These are phyloP conservation scores for Termitomyces sp. DNA, from an alignment of 768 basidiomycete genomes.

Conservation along the genomic window DNA sequence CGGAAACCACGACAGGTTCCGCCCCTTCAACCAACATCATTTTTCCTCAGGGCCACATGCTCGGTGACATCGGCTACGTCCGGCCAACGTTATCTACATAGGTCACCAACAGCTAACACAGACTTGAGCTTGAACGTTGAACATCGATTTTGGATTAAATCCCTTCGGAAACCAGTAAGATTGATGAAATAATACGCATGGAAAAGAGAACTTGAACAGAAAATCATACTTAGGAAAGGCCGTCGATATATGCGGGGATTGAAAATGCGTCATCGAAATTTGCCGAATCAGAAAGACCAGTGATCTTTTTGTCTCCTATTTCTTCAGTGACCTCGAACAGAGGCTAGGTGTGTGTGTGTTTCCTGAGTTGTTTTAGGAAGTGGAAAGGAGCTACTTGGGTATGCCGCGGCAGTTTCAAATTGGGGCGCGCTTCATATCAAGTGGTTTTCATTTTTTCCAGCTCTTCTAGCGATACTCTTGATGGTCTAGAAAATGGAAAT, in stretches of 20 bases:
- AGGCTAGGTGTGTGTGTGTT: neutral
- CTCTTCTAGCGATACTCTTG: neutral
- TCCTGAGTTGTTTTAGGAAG: neutral
- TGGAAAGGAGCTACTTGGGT: neutral
- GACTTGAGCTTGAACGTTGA: neutral
- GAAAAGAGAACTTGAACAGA: neutral
- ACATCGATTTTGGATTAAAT: neutral
- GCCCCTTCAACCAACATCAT: neutral
- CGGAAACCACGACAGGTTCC: neutral
- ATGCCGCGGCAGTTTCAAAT: neutral
- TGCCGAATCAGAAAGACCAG: neutral
- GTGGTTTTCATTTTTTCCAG: neutral
- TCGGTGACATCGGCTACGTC: neutral
- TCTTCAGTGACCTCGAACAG: neutral
- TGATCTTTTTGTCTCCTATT: neutral
- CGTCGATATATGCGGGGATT: neutral
- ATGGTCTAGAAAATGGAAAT: slow-evolving; percentile 8
- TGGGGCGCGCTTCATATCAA: neutral
- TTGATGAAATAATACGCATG: neutral
- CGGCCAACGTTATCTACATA: neutral
- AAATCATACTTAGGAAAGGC: neutral
- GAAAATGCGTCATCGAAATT: slow-evolving; percentile 1
- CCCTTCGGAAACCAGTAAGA: neutral
- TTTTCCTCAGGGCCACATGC: neutral
- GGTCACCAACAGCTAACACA: neutral